phyloP scores from a whole-genome alignment of 257 asterid species.

The Nyctanthes arbortristis region DNA sequence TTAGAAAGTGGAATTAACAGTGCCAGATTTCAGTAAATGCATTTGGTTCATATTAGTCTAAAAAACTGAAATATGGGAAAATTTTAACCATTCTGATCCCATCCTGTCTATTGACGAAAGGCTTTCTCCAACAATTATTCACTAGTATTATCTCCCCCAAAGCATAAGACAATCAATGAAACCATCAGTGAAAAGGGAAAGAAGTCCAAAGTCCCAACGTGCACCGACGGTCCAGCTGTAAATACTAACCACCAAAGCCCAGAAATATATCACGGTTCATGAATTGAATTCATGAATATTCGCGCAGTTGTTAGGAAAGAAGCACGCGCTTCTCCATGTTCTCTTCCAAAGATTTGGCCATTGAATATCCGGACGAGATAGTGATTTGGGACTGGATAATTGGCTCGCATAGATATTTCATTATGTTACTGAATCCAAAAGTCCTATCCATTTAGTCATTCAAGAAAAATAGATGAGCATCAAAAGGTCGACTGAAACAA shows the following conservation, averaged over 20 bases:
- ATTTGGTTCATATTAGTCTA: background rate
- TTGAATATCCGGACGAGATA: too few species aligned
- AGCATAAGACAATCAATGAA: too few species aligned
- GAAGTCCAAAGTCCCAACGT: background rate
- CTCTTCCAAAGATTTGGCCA: too few species aligned
- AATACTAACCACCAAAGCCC: background rate
- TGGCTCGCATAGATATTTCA: background rate
- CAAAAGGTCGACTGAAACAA: too few species aligned
- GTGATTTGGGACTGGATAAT: too few species aligned
- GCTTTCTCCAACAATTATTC: too few species aligned
- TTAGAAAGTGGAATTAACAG: background rate
- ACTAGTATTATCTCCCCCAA: too few species aligned
- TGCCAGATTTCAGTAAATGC: background rate
- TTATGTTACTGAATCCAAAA: background rate
- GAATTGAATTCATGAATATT: conserved; percentile 28
- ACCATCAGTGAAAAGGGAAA: conserved; percentile 8
- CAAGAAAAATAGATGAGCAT: too few species aligned
- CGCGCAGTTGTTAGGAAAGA: conserved; percentile 22
- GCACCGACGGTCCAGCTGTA: background rate
- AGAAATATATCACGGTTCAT: conserved; percentile 2
- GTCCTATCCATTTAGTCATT: too few species aligned
- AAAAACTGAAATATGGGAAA: background rate
- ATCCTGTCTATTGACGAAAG: too few species aligned
- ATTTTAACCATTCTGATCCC: background rate
- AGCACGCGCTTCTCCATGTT: too few species aligned